phyloP scores from a whole-genome alignment of 2,329 filamentous ascomycete genomes.

The Endoconidiophora polonica region DNA sequence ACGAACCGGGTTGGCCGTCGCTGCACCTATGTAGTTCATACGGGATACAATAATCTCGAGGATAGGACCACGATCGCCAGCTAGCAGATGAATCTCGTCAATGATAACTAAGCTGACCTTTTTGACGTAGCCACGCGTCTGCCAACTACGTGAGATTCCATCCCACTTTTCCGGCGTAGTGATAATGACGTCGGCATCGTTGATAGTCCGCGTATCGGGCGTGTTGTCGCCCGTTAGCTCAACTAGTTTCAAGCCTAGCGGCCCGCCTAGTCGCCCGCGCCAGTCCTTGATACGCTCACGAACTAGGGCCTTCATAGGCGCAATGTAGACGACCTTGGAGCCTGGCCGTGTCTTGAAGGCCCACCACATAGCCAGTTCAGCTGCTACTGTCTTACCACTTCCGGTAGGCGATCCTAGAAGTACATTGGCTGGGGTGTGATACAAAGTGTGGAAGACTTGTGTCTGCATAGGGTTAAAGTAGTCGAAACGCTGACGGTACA shows the following conservation, averaged over 20 bases:
- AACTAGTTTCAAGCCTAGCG: constrained; percentile 77
- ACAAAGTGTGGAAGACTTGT: constrained; percentile 92
- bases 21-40: constrained; percentile 98
- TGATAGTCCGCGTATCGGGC: constrained; percentile 86
- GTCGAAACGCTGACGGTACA: constrained; percentile 78
- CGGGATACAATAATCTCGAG: constrained; percentile 85
- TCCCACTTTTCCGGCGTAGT: constrained; percentile 99
- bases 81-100: constrained; percentile 94
- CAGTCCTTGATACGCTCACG: constrained; percentile 94
- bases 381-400: constrained; percentile 92
- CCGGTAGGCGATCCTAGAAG: constrained; percentile 90
- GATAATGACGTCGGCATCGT: constrained; percentile 92
- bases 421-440: constrained; percentile 82
- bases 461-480: constrained; percentile 99
- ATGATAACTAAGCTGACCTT: constrained; percentile 95
- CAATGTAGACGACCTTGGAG: constrained; percentile 97
- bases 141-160: constrained; percentile 96
- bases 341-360: constrained; percentile 87
- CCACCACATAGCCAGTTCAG: constrained; percentile 98
- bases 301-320: constrained; percentile 96
- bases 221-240: constrained; percentile 96
- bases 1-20: constrained; percentile 75
- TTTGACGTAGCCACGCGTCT: constrained; percentile 88
- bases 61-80: constrained; percentile 90
- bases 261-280: constrained; percentile 62